Conservation (phyloP, 495 filamentous ascomycete species). For the Lindgomyces ingoldianus region DNA sequence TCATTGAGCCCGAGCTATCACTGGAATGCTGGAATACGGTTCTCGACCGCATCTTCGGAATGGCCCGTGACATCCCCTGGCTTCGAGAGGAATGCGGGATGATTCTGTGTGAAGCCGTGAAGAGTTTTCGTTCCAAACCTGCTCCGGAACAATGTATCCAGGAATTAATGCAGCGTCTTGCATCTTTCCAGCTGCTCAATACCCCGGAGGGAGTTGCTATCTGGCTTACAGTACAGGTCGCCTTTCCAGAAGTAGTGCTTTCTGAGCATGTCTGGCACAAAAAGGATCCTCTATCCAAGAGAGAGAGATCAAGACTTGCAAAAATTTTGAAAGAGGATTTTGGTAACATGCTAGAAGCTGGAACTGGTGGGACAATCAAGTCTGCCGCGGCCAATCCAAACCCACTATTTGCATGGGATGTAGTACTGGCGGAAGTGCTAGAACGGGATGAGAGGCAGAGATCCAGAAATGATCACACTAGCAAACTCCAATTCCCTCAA, state of each 20-base stretch:
- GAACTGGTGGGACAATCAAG: conserved; percentile 47
- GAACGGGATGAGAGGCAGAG: conserved; percentile 37
- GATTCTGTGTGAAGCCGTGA: conserved; percentile 54
- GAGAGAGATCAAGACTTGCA: conserved; percentile 63
- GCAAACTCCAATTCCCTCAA: conserved; percentile 60
- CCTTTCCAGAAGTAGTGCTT: conserved; percentile 59
- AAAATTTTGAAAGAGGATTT: conserved; percentile 79
- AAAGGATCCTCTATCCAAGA: conserved; percentile 65
- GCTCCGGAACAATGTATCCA: conserved; percentile 54
- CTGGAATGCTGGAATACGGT: conserved; percentile 62
- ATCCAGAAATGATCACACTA: conserved; percentile 30
- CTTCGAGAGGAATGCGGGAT: conserved; percentile 83
- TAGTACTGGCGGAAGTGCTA: conserved; percentile 59
- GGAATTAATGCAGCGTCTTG: conserved; percentile 61
- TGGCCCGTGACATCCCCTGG: conserved; percentile 75
- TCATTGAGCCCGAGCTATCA: conserved; percentile 57
- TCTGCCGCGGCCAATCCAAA: conserved; percentile 72
- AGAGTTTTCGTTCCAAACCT: conserved; percentile 48
- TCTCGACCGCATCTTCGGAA: conserved; percentile 57
- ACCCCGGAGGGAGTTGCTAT: conserved; percentile 86
- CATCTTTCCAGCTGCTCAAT: conserved; percentile 63
- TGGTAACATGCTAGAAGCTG: conserved; percentile 47
- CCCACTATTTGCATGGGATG: conserved; percentile 84
- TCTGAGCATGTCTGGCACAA: conserved; percentile 73
- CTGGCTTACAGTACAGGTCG: conserved; percentile 70